A percentile compares a stretch with the other conserved stretches of the same genome.
Evolutionary conservation across 768 basidiomycete genomes (phyloP).

Genomic region (Termitomyces sp.): DNA sequence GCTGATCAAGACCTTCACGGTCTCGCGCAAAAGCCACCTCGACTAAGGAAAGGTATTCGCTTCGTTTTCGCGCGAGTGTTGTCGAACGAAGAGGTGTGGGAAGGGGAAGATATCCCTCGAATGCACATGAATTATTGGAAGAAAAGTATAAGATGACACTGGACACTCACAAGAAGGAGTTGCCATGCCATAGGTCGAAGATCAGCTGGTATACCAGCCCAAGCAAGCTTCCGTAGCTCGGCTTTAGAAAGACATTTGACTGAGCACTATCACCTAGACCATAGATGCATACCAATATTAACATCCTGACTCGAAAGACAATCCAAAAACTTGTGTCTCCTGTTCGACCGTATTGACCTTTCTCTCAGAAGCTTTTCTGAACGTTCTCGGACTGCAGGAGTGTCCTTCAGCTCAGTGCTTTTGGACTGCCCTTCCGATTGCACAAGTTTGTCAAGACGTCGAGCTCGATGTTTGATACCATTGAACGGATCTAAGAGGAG

Average conservation of each 20-base stretch:
- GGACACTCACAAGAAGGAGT: slow-evolving; percentile 71
- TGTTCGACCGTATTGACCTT: slow-evolving; percentile 73
- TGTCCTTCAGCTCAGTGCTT: slow-evolving; percentile 16
- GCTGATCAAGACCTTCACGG: slow-evolving; percentile 83
- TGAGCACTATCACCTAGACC: neutral
- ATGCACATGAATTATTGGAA: slow-evolving; percentile 1
- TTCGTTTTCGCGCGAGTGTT: slow-evolving; percentile 85
- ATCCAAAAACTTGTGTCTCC: slow-evolving; percentile 77
- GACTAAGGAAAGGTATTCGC: slow-evolving; percentile 88
- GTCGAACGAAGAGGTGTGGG: slow-evolving; percentile 69
- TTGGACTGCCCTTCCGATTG: slow-evolving; percentile 19
- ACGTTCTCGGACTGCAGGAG: slow-evolving; percentile 33
- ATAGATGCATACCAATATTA: slow-evolving; percentile 62
- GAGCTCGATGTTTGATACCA: slow-evolving; percentile 43
- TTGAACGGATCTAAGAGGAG: slow-evolving; percentile 51
- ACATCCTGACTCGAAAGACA: slow-evolving; percentile 75
- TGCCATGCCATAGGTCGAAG: slow-evolving; percentile 94
- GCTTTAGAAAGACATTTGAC: slow-evolving; percentile 32
- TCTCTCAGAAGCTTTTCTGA: slow-evolving; percentile 66
- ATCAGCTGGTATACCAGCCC: slow-evolving; percentile 90
- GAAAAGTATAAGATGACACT: neutral
- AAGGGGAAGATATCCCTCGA: slow-evolving; percentile 88
- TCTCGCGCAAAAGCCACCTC: slow-evolving; percentile 87
- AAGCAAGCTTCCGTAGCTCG: slow-evolving; percentile 86
- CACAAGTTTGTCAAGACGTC: slow-evolving; percentile 33